Base-by-base conservation (phyloP, 1,284 basidiomycete species). In the Hemileia vastatrix region DNA sequence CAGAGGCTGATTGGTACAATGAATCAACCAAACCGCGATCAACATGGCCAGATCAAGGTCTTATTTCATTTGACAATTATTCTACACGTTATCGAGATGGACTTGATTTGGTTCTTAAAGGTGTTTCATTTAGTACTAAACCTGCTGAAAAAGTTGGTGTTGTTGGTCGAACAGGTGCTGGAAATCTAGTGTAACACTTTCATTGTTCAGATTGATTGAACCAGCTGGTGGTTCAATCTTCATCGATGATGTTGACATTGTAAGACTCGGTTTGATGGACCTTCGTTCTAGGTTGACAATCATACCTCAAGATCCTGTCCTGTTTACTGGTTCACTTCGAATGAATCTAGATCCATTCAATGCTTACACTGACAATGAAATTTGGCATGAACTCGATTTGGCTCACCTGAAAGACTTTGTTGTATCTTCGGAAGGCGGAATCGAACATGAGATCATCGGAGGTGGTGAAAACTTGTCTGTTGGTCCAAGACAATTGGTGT, bases 281-380 rank as follows among this genome's bases (percentile, higher is more conserved):
- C 70, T 81, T 13, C 73, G 81, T n/a, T 75, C 77, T 2, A 75
- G 77, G 58, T 78, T 82, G 59, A 81, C 79, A 2, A 83, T 86
- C 68, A 85, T 81, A 32, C 80, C 80, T 2, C 81, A 82, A 65
- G 77, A 91, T 66, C 86, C 88, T 1, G 84, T 90, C 0, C 78
- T 94, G 2, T 94, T 95, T 78, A 87, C 86, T 0, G 90, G 91
- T 0, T 91, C 87, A 0, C 78, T 94, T 23, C 80, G 88, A 18
- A 86, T 90, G 19, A 93, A 93, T 67, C 76, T 94, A 2, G 91
- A 95, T 77, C 91, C 89, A 0, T 92, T 91, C 78, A 77, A 80
- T 53, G 88, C 93, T 68, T 85, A 92, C 69, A 83, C 83, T 0
- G 92, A 96, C 67, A 80, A 79, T 11, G 88, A 89, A 65, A 84